phyloP scores from a whole-genome alignment of 805 yeast genomes.

The Kazachstania psychrophila region DNA sequence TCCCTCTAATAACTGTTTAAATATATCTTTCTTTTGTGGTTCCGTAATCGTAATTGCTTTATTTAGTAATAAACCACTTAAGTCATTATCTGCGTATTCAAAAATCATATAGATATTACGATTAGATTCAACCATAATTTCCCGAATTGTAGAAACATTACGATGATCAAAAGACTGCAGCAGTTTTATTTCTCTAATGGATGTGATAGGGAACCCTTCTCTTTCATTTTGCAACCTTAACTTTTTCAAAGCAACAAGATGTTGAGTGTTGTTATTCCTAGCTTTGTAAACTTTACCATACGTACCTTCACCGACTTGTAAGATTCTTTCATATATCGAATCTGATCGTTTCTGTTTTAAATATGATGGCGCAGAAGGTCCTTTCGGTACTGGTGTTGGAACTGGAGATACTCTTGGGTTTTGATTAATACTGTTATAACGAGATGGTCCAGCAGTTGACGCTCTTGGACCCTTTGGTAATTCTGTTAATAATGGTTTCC shows the following conservation, averaged over 20 bases:
- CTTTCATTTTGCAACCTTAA: conserved; percentile 77
- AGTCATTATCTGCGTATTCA: conserved; percentile 88
- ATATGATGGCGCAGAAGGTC: not conserved
- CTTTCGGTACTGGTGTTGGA: too few species aligned
- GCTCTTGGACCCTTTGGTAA: conserved; percentile 23
- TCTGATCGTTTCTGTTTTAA: conserved; percentile 12
- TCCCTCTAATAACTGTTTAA: conserved; percentile 59
- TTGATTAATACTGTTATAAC: conserved; percentile 8
- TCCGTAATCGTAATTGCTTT: conserved; percentile 53
- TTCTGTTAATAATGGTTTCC: conserved; percentile 3
- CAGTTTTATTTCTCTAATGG: conserved; percentile 81
- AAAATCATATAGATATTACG: conserved; percentile 76
- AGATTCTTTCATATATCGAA: conserved; percentile 51
- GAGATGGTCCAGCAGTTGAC: conserved; percentile 1
- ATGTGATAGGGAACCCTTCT: conserved; percentile 95
- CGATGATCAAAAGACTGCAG: conserved; percentile 70
- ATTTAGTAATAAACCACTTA: conserved; percentile 78
- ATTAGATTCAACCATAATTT: conserved; percentile 72
- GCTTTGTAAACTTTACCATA: conserved; percentile 64
- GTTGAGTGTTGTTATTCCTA: conserved; percentile 54
- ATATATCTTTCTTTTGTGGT: conserved; percentile 57
- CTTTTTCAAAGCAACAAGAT: conserved; percentile 77
- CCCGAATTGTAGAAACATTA: conserved; percentile 72
- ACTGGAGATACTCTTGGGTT: too few species aligned
- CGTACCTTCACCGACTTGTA: conserved; percentile 98